Conservation (phyloP, 2,329 filamentous ascomycete genomes). For the Pseudogymnoascus sp. region DNA sequence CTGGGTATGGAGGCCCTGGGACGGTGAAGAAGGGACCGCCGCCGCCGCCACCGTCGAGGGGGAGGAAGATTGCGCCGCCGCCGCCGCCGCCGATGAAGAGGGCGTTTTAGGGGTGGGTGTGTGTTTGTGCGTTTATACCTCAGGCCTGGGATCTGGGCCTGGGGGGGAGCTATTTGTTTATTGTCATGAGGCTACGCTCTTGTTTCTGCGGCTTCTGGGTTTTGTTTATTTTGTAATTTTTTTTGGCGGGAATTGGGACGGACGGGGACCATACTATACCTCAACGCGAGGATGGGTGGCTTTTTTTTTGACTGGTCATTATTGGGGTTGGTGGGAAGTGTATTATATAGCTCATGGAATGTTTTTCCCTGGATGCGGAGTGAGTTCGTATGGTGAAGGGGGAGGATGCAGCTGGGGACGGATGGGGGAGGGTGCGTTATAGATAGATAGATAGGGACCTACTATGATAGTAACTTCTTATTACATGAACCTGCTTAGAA, state of each 20-base stretch:
- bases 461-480: conserved; percentile 1
- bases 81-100: conserved; percentile 34
- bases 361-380: background rate
- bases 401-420: too few species aligned
- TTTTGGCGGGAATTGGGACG: background rate
- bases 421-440: background rate
- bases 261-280: background rate
- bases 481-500: background rate
- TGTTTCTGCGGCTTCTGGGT: background rate
- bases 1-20: conserved; percentile 26
- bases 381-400: background rate
- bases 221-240: background rate
- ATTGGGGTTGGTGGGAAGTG: background rate
- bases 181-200: background rate
- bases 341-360: background rate
- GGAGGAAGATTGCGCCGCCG: conserved; percentile 59
- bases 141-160: too few species aligned
- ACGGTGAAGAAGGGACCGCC: conserved; percentile 44
- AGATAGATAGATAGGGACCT: background rate
- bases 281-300: background rate
- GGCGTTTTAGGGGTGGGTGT: background rate
- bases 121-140: too few species aligned
- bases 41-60: conserved; percentile 52
- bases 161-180: background rate
- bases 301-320: background rate